Conservation (phyloP, 2,329 filamentous ascomycete genomes). For the Purpureocillium lavendulum region DNA sequence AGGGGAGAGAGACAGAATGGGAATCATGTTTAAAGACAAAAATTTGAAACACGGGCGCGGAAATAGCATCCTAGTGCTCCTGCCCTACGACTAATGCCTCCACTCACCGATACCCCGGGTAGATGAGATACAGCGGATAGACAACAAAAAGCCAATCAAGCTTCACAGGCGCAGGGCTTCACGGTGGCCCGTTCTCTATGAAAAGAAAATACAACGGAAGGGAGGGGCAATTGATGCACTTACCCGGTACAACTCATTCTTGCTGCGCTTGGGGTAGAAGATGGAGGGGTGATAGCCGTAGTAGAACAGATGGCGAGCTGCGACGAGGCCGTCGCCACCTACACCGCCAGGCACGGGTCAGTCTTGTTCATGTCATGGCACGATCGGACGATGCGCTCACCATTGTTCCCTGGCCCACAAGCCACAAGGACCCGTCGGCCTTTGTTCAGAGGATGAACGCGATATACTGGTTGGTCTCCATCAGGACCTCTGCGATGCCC, state of each 20-base stretch:
- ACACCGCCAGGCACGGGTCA: slow-evolving; percentile 17
- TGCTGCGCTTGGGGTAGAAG: slow-evolving; percentile 88
- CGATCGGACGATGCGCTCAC: slow-evolving; percentile 21
- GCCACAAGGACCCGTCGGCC: slow-evolving; percentile 73
- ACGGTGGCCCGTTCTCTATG: no score
- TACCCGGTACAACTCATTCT: slow-evolving; percentile 84
- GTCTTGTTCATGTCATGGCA: no score
- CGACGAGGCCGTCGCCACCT: slow-evolving; percentile 93
- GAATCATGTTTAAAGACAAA: slow-evolving; percentile 2
- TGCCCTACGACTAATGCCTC: background rate
- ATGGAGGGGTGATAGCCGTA: slow-evolving; percentile 86
- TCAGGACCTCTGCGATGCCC: no score
- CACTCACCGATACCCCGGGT: slow-evolving; percentile 7
- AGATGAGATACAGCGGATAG: slow-evolving; percentile 10
- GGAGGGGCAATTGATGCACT: slow-evolving; percentile 7
- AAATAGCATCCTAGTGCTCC: no score
- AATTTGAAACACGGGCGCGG: no score
- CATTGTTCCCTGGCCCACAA: slow-evolving; percentile 78
- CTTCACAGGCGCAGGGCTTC: no score
- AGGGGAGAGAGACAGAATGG: background rate
- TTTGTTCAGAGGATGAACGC: slow-evolving; percentile 65
- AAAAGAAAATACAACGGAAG: background rate
- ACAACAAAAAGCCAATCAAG: slow-evolving; percentile 4
- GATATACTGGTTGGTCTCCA: slow-evolving; percentile 58
- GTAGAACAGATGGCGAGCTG: slow-evolving; percentile 82